Evolutionary conservation across 495 filamentous ascomycete species (phyloP), one percentile per base, ranked within the genome.

Genomic region (Pseudoneurospora amorphoporcata): DNA sequence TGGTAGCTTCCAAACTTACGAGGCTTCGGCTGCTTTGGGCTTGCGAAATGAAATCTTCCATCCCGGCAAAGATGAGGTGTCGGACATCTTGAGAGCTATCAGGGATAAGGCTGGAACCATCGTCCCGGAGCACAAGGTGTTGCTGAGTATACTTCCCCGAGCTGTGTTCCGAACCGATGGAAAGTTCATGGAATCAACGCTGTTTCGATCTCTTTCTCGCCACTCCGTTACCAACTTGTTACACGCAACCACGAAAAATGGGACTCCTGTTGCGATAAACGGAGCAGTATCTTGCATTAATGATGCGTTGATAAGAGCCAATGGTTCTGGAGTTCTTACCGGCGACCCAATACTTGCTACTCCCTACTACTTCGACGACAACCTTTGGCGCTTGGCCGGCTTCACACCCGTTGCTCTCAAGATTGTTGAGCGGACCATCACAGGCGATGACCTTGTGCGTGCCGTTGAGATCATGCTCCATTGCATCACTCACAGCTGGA

Each of bases 1-100:
- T 29, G 95, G 95, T 10, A 95, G 94, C 17, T 97, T 99, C 77
- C 94, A 98, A 78, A 99, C 95, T 0, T 99, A 98, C 78, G 90
- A 90, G 73, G 94, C 96, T n/a, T 98, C 96, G 35, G 94, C 95
- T 19, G 89, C 92, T 37, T 83, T 99, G 37, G 94, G 95, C 72
- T 85, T 98, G 70, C 91, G 94, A 69, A 97, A 98, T 78, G 95
- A 99, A 78, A 87, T 92, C 69, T 87, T 97, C 35, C 93, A 97
- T 79, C 91, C 93, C 12, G 95, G 94, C 8, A 97, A 94, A 79
- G 92, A 95, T 75, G 94, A 98, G 75, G 90, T 87, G 70, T 98
- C 95, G 17, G 94, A 98, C 77, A 97, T 99, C 43, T 85, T 97
- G 58, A 87, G 88, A 72, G 94, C 94, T 38, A 96, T 97, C 72